Evolutionary conservation across 495 filamentous ascomycete species (phyloP).

Genomic region (Aspergillus heteromorphus): DNA sequence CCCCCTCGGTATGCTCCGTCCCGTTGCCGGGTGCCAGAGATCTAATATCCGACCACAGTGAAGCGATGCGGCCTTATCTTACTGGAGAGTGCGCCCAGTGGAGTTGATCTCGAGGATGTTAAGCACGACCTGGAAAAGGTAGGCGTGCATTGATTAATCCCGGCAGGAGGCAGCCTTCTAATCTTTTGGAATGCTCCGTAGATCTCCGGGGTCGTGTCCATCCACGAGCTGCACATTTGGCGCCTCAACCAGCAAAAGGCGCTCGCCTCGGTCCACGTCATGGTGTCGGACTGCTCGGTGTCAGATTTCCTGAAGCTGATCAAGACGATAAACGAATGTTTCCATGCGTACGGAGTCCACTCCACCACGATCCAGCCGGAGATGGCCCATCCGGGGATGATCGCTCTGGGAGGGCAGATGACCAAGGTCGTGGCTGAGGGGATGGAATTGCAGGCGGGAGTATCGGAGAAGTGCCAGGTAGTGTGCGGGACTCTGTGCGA

Average conservation of each 20-base stretch:
- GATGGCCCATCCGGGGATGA: constrained; percentile 15
- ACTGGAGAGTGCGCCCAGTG: constrained; percentile 72
- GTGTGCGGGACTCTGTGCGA: constrained; percentile 17
- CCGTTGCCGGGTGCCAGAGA: too few species aligned
- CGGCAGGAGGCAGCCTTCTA: neutral
- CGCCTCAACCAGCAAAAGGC: constrained; percentile 39
- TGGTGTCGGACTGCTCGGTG: constrained; percentile 21
- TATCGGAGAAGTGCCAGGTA: constrained; percentile 9
- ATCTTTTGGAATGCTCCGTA: neutral
- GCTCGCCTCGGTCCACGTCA: constrained; percentile 39
- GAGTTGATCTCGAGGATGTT: constrained; percentile 68
- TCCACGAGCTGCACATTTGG: constrained; percentile 48
- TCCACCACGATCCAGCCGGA: constrained; percentile 43
- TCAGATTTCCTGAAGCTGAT: constrained; percentile 29
- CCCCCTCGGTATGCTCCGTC: constrained; percentile 26
- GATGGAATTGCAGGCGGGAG: neutral
- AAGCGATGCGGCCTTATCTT: constrained; percentile 49
- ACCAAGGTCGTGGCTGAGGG: neutral
- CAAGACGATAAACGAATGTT: constrained; percentile 36
- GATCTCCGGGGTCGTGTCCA: constrained; percentile 32
- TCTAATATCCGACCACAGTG: constrained; percentile 14
- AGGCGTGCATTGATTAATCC: neutral
- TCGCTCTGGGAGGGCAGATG: neutral
- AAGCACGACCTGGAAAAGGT: constrained; percentile 55
- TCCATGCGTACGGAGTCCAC: constrained; percentile 44